These are phyloP conservation scores for Aspergillus sp. DNA, from an alignment of 2,329 filamentous ascomycete species.

Conservation along the genomic window DNA sequence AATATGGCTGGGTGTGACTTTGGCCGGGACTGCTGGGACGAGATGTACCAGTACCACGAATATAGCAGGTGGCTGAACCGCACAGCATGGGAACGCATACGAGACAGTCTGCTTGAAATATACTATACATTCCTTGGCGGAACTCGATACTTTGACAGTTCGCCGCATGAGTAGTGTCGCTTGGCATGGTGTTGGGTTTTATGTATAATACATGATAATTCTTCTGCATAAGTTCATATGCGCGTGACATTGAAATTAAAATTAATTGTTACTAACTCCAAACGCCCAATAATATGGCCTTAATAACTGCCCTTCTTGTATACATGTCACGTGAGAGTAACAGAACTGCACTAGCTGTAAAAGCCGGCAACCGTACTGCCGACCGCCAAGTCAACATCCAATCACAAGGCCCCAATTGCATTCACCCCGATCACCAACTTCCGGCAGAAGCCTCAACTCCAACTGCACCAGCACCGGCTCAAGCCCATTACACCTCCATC, in stretches of 20 bases:
- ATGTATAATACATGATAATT: not conserved
- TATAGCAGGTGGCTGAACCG: conserved; percentile 88
- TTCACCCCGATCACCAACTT: conserved; percentile 7
- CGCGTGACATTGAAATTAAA: not conserved
- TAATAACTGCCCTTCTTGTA: not conserved
- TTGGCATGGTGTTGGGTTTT: conserved; percentile 13
- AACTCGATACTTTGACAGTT: not conserved
- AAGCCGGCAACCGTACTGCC: not conserved
- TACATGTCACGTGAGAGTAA: not conserved
- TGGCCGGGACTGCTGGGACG: conserved; percentile 95
- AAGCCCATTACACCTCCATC: conserved; percentile 16
- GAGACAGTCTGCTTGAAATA: conserved; percentile 26
- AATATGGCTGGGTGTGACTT: conserved; percentile 99
- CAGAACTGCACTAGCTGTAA: not conserved
- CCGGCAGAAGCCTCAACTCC: conserved; percentile 6
- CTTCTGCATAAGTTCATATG: not conserved
- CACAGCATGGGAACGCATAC: conserved; percentile 69
- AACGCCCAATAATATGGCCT: not conserved
- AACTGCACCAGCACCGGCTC: conserved; percentile 18
- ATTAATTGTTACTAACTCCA: not conserved
- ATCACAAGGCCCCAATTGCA: conserved; percentile 28
- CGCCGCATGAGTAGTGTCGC: conserved; percentile 4
- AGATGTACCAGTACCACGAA: conserved; percentile 95
- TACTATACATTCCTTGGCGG: conserved; percentile 24
- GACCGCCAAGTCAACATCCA: conserved; percentile 28